Evolutionary conservation across 495 filamentous ascomycete genomes (phyloP).

Genomic region (Neurospora sp.): DNA sequence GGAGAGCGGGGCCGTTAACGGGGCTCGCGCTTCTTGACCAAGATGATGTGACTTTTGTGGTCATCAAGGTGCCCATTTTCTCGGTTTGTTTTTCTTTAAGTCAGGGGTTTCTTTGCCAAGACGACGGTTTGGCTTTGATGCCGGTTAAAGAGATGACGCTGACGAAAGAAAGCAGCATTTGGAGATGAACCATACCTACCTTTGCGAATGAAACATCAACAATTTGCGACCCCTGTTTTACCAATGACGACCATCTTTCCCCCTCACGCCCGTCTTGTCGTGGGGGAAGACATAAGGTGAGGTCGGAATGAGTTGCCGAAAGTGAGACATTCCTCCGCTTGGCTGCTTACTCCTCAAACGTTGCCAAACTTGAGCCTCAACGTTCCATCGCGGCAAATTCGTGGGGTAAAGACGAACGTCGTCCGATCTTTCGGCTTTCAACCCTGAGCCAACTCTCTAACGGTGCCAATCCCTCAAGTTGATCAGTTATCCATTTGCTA

Average conservation of each 20-base stretch:
- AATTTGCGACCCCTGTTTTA: background rate
- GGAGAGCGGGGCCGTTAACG: background rate
- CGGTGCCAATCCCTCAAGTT: background rate
- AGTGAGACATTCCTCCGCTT: background rate
- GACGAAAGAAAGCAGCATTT: background rate
- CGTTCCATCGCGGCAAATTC: background rate
- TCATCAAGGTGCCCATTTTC: background rate
- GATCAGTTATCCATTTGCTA: background rate
- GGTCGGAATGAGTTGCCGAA: background rate
- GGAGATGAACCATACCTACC: background rate
- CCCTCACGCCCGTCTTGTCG: background rate
- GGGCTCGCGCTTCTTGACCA: background rate
- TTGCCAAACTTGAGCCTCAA: background rate
- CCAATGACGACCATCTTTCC: background rate
- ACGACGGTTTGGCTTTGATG: background rate
- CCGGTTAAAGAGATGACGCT: background rate
- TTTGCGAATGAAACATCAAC: background rate
- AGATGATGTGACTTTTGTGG: background rate
- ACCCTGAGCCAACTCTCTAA: background rate
- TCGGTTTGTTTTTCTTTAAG: background rate
- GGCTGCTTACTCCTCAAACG: background rate
- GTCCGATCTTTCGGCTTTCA: background rate
- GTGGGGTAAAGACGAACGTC: background rate
- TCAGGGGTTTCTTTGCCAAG: background rate
- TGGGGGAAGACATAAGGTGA: background rate